phyloP scores from a whole-genome alignment of 2,329 filamentous ascomycete species.

The Beauveria caledonica region DNA sequence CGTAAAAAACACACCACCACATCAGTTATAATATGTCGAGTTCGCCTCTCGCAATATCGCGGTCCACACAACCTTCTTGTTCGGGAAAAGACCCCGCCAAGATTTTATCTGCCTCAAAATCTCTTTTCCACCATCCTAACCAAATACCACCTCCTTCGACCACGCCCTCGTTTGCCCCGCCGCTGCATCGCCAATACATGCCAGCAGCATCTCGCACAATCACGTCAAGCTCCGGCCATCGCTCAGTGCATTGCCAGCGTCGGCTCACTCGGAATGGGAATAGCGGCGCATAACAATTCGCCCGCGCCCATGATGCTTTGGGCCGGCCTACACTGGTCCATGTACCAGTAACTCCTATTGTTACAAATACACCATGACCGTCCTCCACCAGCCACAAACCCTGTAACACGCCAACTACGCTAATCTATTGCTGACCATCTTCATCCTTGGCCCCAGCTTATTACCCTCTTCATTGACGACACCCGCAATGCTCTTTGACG shows the following conservation, averaged over 20 bases:
- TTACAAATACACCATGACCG: background rate
- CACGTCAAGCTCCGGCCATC: background rate
- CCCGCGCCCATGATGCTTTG: background rate
- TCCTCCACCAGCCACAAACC: background rate
- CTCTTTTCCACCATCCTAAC: background rate
- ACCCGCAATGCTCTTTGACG: background rate
- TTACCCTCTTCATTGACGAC: background rate
- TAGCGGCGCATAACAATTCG: background rate
- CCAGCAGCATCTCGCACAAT: background rate
- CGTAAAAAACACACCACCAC: background rate
- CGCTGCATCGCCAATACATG: background rate
- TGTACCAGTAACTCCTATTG: background rate
- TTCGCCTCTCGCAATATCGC: background rate
- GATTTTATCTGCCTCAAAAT: background rate
- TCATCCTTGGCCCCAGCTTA: slow-evolving; percentile 1
- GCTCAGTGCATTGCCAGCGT: background rate
- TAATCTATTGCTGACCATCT: slow-evolving; percentile 9
- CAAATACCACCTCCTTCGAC: background rate
- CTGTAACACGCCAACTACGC: background rate
- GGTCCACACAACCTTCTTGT: background rate
- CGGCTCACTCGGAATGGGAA: background rate
- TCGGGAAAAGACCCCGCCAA: background rate
- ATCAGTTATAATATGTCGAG: background rate
- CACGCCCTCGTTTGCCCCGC: background rate
- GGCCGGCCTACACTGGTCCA: background rate